These are phyloP conservation scores for Acorus gramineus DNA, from an alignment of 106 monocot species.

Conservation along the genomic window DNA sequence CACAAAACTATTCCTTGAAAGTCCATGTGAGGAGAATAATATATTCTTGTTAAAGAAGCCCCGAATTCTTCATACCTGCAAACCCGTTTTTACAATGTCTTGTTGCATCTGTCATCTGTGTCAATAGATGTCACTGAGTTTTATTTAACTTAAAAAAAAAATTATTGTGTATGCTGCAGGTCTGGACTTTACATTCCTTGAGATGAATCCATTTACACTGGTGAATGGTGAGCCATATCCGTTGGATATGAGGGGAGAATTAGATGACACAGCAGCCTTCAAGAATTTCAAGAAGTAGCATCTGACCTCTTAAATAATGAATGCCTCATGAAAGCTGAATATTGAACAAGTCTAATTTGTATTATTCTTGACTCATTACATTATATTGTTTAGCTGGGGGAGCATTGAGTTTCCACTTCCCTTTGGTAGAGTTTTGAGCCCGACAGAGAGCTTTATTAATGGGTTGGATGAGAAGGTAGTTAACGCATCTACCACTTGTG, in stretches of 20 bases:
- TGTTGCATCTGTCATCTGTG: too few relatives aligned
- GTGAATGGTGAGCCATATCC: slow-evolving; percentile 94
- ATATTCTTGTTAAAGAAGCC: too few relatives aligned
- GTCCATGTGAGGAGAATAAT: too few relatives aligned
- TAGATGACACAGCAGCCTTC: slow-evolving; percentile 98
- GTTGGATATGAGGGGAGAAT: slow-evolving; percentile 96
- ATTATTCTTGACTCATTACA: neutral
- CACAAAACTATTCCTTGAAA: too few relatives aligned
- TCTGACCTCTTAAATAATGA: neutral
- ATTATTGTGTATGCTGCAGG: slow-evolving; percentile 21
- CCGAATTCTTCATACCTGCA: too few relatives aligned
- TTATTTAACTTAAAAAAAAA: too few relatives aligned
- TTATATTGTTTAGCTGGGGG: slow-evolving; percentile 59
- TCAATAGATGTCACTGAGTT: too few relatives aligned
- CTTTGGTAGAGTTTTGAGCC: slow-evolving; percentile 89
- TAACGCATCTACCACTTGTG: too few relatives aligned
- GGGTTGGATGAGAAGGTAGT: slow-evolving; percentile 86
- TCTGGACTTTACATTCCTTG: slow-evolving; percentile 90
- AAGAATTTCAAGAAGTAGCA: slow-evolving; percentile 93
- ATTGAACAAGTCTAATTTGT: neutral
- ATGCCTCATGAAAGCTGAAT: neutral
- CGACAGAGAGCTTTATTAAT: slow-evolving; percentile 79
- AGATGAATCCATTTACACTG: slow-evolving; percentile 98
- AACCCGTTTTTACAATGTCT: too few relatives aligned
- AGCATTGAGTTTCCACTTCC: slow-evolving; percentile 87